Evolutionary conservation across 1,139 yeast genomes (phyloP).

Genomic region (Lodderomyces metapsilosis): DNA sequence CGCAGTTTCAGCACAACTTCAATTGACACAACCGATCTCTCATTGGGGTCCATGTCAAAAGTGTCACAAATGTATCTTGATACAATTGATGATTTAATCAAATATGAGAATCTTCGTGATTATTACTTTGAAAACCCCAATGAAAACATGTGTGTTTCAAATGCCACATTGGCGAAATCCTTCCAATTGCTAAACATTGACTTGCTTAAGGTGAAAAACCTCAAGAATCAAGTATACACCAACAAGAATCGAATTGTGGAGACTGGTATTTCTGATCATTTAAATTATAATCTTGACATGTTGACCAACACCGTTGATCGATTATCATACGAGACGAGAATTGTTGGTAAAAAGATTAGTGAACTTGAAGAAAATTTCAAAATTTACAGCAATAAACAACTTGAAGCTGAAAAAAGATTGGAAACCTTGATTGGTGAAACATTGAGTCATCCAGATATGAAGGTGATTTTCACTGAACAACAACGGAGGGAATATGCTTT

Average conservation of each 20-base stretch:
- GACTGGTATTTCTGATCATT: conserved; percentile 30
- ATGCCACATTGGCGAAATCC: conserved; percentile 21
- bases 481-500: conserved; percentile 30
- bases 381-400: conserved; percentile 33
- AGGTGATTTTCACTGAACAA: conserved; percentile 28
- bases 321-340: conserved; percentile 74
- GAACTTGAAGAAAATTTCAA: conserved; percentile 73
- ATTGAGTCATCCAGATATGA: conserved; percentile 34
- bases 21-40: conserved; percentile 26
- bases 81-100: conserved; percentile 22
- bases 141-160: conserved; percentile 13
- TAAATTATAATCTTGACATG: conserved; percentile 56
- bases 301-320: conserved; percentile 72
- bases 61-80: conserved; percentile 24
- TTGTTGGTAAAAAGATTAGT: conserved; percentile 67
- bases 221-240: conserved; percentile 28
- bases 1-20: conserved; percentile 45
- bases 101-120: conserved; percentile 21
- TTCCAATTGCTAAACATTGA: conserved; percentile 33
- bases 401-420: conserved; percentile 33
- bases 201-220: conserved; percentile 28
- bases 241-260: conserved; percentile 31
- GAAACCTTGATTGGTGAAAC: conserved; percentile 34
- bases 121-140: conserved; percentile 10
- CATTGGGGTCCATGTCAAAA: conserved; percentile 23